Conservation (phyloP, 306 rosid species). For the Gynostemma pentaphyllum region DNA sequence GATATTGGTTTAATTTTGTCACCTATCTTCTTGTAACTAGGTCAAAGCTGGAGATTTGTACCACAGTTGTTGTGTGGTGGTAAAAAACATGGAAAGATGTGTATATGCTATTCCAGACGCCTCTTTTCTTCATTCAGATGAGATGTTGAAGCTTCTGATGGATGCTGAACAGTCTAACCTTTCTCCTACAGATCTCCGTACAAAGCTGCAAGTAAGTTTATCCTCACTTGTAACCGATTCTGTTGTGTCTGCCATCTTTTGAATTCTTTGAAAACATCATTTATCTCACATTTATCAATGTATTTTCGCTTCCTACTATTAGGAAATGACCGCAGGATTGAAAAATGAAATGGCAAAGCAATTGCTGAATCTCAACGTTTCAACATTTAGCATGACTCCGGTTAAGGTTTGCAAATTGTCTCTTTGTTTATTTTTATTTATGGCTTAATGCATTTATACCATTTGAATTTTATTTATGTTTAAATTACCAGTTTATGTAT, state of each 20-base stretch:
- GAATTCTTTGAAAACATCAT: not conserved
- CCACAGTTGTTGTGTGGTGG: constrained; percentile 87
- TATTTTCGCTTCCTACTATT: constrained; percentile 14
- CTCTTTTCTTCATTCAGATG: constrained; percentile 37
- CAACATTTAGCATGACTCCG: constrained; percentile 68
- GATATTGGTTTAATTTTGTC: not conserved
- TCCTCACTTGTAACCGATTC: not conserved
- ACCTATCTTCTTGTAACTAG: constrained; percentile 29
- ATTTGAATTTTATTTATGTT: constrained; percentile 1
- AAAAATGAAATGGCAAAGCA: constrained; percentile 63
- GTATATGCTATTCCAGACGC: constrained; percentile 67
- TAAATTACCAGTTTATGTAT: constrained; percentile 3
- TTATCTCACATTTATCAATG: not conserved
- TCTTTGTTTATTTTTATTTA: constrained; percentile 6
- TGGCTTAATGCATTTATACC: constrained; percentile 5
- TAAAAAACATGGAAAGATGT: constrained; percentile 82
- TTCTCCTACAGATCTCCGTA: constrained; percentile 44
- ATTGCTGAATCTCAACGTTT: constrained; percentile 51
- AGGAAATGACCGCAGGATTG: constrained; percentile 59
- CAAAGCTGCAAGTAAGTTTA: constrained; percentile 57
- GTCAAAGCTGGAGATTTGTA: constrained; percentile 62
- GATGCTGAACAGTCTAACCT: constrained; percentile 45
- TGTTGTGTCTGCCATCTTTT: constrained; percentile 6
- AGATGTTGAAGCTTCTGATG: constrained; percentile 51
- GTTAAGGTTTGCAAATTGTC: constrained; percentile 59